Evolutionary conservation across 257 asterid genomes (phyloP).

Genomic region (Craterostigma plantagineum): DNA sequence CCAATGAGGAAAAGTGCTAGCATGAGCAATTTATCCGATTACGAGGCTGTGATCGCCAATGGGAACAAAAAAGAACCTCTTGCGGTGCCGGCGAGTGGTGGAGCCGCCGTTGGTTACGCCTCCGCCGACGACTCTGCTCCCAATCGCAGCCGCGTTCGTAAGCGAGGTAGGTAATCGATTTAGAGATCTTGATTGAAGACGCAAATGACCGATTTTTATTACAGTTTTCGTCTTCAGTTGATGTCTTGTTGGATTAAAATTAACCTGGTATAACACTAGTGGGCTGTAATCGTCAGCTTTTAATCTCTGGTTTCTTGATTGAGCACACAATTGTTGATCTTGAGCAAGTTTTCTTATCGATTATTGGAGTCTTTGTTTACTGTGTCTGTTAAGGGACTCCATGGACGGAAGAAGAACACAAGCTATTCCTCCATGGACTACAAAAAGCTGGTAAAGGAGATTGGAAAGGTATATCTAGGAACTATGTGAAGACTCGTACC

Average conservation of each 20-base stretch:
- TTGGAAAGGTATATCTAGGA: slow-evolving; percentile 78
- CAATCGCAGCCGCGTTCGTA: slow-evolving; percentile 36
- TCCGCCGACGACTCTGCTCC: slow-evolving; percentile 60
- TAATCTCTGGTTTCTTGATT: too few relatives aligned
- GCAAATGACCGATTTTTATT: too few relatives aligned
- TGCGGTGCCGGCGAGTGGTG: slow-evolving; percentile 14
- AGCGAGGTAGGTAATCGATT: slow-evolving; percentile 44
- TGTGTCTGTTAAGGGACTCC: slow-evolving; percentile 77
- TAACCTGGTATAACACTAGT: too few relatives aligned
- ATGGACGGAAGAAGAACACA: slow-evolving; percentile 94
- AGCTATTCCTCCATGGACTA: slow-evolving; percentile 61
- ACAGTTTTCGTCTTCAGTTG: too few relatives aligned
- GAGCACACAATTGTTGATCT: too few relatives aligned
- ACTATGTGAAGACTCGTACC: slow-evolving; percentile 70
- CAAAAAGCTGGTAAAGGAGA: slow-evolving; percentile 71
- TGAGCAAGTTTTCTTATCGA: neutral
- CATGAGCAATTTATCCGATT: slow-evolving; percentile 60
- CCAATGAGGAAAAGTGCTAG: slow-evolving; percentile 82
- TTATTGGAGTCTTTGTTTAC: too few relatives aligned
- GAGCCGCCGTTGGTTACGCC: slow-evolving; percentile 25
- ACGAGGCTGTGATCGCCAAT: slow-evolving; percentile 17
- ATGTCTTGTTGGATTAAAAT: too few relatives aligned
- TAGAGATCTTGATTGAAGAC: too few relatives aligned
- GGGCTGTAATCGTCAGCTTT: too few relatives aligned
- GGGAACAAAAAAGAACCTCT: slow-evolving; percentile 4